Evolutionary conservation across 768 basidiomycete genomes (phyloP), one percentile per base, ranked within the genome.

Genomic region (Boletales sp.): DNA sequence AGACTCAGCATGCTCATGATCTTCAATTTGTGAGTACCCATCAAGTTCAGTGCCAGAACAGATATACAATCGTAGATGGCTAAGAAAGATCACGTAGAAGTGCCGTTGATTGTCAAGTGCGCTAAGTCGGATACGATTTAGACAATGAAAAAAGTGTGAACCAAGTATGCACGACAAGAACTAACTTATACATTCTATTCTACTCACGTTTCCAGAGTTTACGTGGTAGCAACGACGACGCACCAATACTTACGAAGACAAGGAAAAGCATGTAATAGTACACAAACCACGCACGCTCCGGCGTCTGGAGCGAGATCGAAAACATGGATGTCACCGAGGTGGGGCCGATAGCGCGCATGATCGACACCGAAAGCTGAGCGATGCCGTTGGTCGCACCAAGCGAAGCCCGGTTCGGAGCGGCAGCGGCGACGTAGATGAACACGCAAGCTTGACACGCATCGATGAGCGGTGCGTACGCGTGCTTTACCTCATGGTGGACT

Each of bases 381-480:
- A 82, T 65, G 1, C 87, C 86, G 55, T 88, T 88, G n/a, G 83
- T 85, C 5, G 84, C 79, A 10, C 87, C 87, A 8, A 88, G 73
- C 9, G 83, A 80, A 9, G 80, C 78, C 30, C 76, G 75, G 47
- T 85, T 85, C 5, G 87, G 86, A 0, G 87, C 71, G 14, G 86
- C 74, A 4, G 79, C 80, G 10, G 79, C 73, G 50, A 90, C 82
- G 54, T 80, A 85, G 43, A 89, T 85, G 66, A 87, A 87, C 27
- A 87, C 67, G 40, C 84, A 80, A 19, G 86, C 86, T 87, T 45
- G 14, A 37, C 15, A 27, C 1, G 14, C 9, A 15, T 40, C 31
- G n/a, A 12, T 62, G 4, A 58, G 49, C 10, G 30, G 2, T 17
- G 56, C n/a, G 48, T 12, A 31, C 3, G 14, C 9, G 27, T 15